Base-by-base conservation (phyloP, 257 asterid genomes). In the Ehretia macrophylla region DNA sequence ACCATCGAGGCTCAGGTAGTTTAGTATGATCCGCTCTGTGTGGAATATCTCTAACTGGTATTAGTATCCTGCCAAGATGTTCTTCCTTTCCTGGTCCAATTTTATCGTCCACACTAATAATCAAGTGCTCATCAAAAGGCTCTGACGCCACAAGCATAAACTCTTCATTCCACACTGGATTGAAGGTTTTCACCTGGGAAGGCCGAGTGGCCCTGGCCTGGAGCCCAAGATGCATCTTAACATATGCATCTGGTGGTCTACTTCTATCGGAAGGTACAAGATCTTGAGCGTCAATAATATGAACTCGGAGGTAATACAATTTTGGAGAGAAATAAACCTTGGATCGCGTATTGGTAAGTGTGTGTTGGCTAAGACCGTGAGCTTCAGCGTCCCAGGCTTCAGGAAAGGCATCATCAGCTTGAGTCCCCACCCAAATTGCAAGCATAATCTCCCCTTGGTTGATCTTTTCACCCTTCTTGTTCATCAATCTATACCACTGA, bases 351-450 rank as follows among this genome's bases (percentile, higher is more conserved):
- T 75, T 75, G 5, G 71, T 68, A 48, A 87, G 71, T 55, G 51
- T 73, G n/a, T 81, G 83, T 52, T 85, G 91, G 66, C 75, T 83
- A 16, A 85, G 67, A 49, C 68, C 56, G 38, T 87, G 91, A 70
- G 97, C 95, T 56, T 87, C 96, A 11, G 96, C 85, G 57, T 90
- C 96, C 95, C 96, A 87, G 10, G 96, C 97, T 21, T 86, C 88
- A 0, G 95, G 96, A 54, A 87, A 90, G 10, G 95, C 78, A 77
- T 90, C 97, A 37, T 90, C 97, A 8, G 97, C 97, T 65, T 90
- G 97, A 38, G 97, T 90, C 67, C 97, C 96, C 80, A 81, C 81
- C 97, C 97, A 90, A 63, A 87, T 85, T 0, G 95, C 96, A 44
- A 90, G 86, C 97, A 90, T 87, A 51, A 90, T 60, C 65, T 87